phyloP scores from a whole-genome alignment of 495 filamentous ascomycete genomes.

The Eremomyces bilateralis region DNA sequence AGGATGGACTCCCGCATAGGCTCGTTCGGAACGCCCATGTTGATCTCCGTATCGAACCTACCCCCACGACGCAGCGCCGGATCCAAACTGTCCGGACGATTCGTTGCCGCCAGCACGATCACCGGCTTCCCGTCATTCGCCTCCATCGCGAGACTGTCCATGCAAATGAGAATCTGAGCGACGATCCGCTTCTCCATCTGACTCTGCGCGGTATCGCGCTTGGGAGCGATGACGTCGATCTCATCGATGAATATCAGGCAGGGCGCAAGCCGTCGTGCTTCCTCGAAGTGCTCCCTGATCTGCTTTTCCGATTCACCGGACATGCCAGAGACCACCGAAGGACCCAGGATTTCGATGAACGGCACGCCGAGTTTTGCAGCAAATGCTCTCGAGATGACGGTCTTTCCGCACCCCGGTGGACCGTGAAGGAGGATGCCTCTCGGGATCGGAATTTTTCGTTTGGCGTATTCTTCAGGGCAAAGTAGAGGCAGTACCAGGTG shows the following conservation, averaged over 20 bases:
- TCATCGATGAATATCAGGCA: constrained; percentile 93
- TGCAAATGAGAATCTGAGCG: constrained; percentile 70
- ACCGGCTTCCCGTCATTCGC: constrained; percentile 75
- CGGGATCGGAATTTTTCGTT: constrained; percentile 43
- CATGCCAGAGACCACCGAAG: constrained; percentile 81
- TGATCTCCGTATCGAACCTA: constrained; percentile 83
- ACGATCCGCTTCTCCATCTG: constrained; percentile 97
- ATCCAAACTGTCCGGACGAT: constrained; percentile 77
- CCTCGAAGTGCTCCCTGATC: constrained; percentile 73
- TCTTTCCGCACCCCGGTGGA: constrained; percentile 89
- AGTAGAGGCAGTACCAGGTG: constrained; percentile 63
- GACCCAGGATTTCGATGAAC: constrained; percentile 74
- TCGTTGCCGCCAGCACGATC: constrained; percentile 83
- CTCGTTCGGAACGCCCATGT: constrained; percentile 85
- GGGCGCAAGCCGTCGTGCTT: constrained; percentile 69
- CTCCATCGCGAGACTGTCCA: constrained; percentile 43
- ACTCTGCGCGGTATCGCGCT: constrained; percentile 80
- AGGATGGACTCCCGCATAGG: constrained; percentile 65
- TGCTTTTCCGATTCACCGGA: constrained; percentile 94
- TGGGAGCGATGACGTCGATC: constrained; percentile 88
- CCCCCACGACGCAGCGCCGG: constrained; percentile 69
- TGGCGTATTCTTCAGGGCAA: constrained; percentile 35
- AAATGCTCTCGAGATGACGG: constrained; percentile 77
- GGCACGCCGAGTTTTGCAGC: constrained; percentile 68
- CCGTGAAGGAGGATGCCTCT: constrained; percentile 84